Conservation (phyloP, 352 stramenopile species). For the Globisporangium mamillatum region DNA sequence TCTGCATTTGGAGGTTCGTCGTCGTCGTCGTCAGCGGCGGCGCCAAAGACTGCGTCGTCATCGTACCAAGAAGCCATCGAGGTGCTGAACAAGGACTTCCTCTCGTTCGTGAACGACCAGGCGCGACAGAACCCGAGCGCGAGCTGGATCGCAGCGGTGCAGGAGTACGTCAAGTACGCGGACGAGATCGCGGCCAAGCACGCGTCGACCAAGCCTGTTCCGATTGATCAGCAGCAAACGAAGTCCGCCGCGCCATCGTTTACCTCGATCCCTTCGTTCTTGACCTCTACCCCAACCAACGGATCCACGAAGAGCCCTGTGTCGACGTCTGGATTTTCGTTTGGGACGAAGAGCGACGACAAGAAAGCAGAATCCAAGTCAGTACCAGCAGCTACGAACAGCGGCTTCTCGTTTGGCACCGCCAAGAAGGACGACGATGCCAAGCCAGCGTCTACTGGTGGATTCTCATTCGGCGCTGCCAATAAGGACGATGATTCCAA, state of each 20-base stretch:
- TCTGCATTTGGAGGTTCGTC: slow-evolving; percentile 4
- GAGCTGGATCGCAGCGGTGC: slow-evolving; percentile 59
- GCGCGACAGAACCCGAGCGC: slow-evolving; percentile 60
- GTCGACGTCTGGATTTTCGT: slow-evolving; percentile 19
- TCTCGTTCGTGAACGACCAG: slow-evolving; percentile 68
- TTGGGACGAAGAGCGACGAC: slow-evolving; percentile 11
- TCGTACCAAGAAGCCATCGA: slow-evolving; percentile 80
- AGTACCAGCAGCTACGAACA: slow-evolving; percentile 11
- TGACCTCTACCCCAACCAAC: background rate
- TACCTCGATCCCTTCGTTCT: slow-evolving; percentile 4
- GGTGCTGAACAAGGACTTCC: slow-evolving; percentile 78
- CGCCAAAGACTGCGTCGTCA: slow-evolving; percentile 3
- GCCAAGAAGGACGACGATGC: slow-evolving; percentile 14
- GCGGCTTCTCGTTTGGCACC: slow-evolving; percentile 34
- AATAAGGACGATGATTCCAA: slow-evolving; percentile 22
- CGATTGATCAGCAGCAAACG: slow-evolving; percentile 27
- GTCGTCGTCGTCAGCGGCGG: slow-evolving; percentile 1
- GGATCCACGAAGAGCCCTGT: slow-evolving; percentile 11
- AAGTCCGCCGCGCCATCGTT: slow-evolving; percentile 14
- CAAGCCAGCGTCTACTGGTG: slow-evolving; percentile 18
- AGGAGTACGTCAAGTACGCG: slow-evolving; percentile 80
- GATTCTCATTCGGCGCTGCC: slow-evolving; percentile 41
- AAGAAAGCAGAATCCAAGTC: slow-evolving; percentile 13
- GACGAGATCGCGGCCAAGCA: slow-evolving; percentile 56
- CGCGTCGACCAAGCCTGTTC: slow-evolving; percentile 57